phyloP scores from a whole-genome alignment of 1,284 basidiomycete species.

The Trichosporon sp. region DNA sequence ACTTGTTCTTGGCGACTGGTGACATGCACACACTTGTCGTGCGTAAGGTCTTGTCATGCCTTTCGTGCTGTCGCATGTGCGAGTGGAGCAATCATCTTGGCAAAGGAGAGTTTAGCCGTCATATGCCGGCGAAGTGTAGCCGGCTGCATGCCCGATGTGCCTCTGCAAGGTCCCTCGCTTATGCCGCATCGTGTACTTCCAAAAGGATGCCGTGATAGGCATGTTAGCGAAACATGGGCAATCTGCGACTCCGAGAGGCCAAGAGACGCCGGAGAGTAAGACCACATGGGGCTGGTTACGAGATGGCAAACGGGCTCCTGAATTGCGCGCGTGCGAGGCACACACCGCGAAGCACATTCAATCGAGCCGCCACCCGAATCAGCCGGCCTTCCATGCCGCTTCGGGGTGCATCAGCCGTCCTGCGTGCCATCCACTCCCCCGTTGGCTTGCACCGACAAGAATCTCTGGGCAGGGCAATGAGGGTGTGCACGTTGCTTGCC shows the following conservation, averaged over 20 bases:
- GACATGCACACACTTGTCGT: too few relatives aligned
- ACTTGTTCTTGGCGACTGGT: not conserved
- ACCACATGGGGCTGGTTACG: constrained; percentile 1
- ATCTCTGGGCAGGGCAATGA: too few relatives aligned
- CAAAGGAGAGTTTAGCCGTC: not conserved
- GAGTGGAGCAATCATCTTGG: not conserved
- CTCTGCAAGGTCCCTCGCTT: not conserved
- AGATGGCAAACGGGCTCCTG: not conserved
- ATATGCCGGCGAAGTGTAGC: not conserved
- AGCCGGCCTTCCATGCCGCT: too few relatives aligned
- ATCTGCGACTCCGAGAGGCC: not conserved
- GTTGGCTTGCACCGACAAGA: too few relatives aligned
- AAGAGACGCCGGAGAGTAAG: too few relatives aligned
- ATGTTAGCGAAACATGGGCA: not conserved
- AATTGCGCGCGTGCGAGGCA: constrained; percentile 2
- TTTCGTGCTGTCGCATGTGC: not conserved
- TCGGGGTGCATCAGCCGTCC: too few relatives aligned
- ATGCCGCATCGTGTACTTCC: not conserved
- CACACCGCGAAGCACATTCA: not conserved
- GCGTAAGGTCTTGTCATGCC: too few relatives aligned
- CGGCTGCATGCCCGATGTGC: not conserved
- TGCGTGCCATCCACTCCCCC: not conserved
- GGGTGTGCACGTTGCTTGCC: too few relatives aligned
- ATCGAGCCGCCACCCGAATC: not conserved
- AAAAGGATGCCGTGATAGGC: not conserved